Conservation (phyloP, 2,329 filamentous ascomycete species). For the Alternaria triticimaculans region DNA sequence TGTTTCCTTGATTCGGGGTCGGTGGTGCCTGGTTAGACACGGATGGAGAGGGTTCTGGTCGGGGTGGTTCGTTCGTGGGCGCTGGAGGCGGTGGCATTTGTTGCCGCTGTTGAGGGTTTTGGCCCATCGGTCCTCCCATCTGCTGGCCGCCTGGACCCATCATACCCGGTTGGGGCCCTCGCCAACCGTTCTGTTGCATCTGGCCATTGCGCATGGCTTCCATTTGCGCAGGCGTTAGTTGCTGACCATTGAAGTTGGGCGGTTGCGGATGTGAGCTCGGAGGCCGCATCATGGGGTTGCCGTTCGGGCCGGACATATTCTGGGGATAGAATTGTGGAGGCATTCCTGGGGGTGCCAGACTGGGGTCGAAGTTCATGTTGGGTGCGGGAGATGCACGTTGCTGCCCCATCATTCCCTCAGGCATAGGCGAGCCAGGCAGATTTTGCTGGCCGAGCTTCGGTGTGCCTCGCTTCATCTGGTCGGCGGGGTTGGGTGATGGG, state of each 20-base stretch:
- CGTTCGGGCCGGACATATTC: constrained; percentile 38
- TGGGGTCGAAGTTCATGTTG: constrained; percentile 59
- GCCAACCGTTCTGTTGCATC: constrained; percentile 49
- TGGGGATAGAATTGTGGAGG: constrained; percentile 45
- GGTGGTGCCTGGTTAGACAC: constrained; percentile 66
- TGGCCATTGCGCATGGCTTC: constrained; percentile 49
- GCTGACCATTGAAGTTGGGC: constrained; percentile 63
- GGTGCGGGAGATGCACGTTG: constrained; percentile 66
- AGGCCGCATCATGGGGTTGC: constrained; percentile 62
- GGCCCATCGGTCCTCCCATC: constrained; percentile 58
- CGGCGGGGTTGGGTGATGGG: constrained; percentile 77
- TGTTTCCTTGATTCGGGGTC: constrained; percentile 75
- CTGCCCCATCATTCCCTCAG: constrained; percentile 71
- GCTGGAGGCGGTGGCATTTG: constrained; percentile 61
- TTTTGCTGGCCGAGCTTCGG: constrained; percentile 74
- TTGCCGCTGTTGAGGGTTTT: constrained; percentile 74
- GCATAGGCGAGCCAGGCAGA: constrained; percentile 71
- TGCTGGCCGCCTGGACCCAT: constrained; percentile 63
- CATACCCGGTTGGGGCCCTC: constrained; percentile 55
- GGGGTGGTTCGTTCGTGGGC: constrained; percentile 48
- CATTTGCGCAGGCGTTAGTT: constrained; percentile 67
- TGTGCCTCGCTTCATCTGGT: constrained; percentile 80
- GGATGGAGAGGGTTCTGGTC: constrained; percentile 57
- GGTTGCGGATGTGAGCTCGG: constrained; percentile 56
- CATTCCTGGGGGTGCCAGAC: constrained; percentile 57